Evolutionary conservation across 495 filamentous ascomycete species (phyloP), one percentile per base, ranked within the genome.

Genomic region (Aspergillus taichungensis): DNA sequence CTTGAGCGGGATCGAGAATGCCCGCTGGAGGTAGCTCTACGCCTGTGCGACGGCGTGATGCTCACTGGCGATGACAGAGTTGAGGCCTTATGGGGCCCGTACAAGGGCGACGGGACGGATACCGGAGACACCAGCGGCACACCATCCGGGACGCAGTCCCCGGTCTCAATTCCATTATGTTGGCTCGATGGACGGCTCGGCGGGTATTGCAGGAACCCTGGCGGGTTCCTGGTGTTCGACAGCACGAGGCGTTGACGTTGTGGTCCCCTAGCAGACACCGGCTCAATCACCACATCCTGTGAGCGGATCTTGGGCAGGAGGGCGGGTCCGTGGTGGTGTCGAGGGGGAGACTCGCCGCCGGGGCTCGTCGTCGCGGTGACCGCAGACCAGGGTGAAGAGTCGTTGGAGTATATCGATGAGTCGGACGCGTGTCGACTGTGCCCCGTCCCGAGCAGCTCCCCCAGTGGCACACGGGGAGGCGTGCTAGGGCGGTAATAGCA

Each of bases 271-370:
- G 56, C 45, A 38, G 68, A 66, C 13, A 65, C 56, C 10, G 75
- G 73, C 48, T 83, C 75, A 47, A 89, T 76, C 42, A 80, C 71
- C 67, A 90, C 83, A 67, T 94, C 89, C 62, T 94, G 87, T 47
- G 78, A 77, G 38, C 89, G 77, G 65, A 94, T 87, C 72, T 86
- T 90, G 46, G 90, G 90, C 27, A 96, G 73, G 42, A 96, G 75
- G 27, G 85, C 69, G 30, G 88, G 87, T 9, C 87, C 89, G 70
- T 85, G 79, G 31, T 88, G 82, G 42, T 71, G 60, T 18, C 83
- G 74, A 53, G 89, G 79, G 43, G 88, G 88, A 24, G 84, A 86
- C 45, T 77, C 71, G 32, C 68, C 67, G 36, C 72, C 71, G 13
- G 88, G 88, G 30, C 84, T 90, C 40, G 85, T 91, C 45, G 76